These are phyloP conservation scores for Nicotiana attenuata DNA, from an alignment of 257 asterid species.

Conservation along the genomic window DNA sequence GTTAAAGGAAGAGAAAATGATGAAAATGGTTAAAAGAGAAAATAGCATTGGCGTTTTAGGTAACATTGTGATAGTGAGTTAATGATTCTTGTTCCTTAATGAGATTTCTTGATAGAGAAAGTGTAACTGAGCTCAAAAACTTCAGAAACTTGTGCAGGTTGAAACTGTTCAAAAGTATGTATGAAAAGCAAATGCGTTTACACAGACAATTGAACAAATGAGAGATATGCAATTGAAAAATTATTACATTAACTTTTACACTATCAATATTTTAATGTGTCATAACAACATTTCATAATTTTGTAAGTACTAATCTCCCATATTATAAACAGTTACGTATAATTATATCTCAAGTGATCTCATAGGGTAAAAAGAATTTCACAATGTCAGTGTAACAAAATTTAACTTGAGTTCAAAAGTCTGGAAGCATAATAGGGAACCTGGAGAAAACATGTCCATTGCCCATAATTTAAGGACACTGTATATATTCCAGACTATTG, in stretches of 20 bases:
- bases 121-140: not conserved
- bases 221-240: not conserved
- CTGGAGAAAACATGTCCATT: not conserved
- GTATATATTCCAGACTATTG: not conserved
- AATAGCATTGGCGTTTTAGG: constrained; percentile 21
- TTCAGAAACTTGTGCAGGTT: not conserved
- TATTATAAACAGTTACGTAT: not conserved
- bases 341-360: not conserved
- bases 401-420: too few relatives aligned
- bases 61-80: constrained; percentile 23
- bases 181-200: constrained; percentile 1
- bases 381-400: not conserved
- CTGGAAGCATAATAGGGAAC: not conserved
- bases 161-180: not conserved
- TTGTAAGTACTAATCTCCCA: not conserved
- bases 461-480: not conserved
- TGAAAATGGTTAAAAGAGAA: constrained; percentile 21
- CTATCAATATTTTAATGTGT: too few relatives aligned
- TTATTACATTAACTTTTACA: too few relatives aligned
- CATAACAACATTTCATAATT: not conserved
- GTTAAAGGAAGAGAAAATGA: constrained; percentile 24
- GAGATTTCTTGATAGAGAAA: not conserved
- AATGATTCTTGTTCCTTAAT: not conserved
- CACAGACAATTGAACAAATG: not conserved
- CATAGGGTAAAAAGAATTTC: not conserved